Conservation (phyloP, 768 basidiomycete species). For the Tephrocybe sp. region DNA sequence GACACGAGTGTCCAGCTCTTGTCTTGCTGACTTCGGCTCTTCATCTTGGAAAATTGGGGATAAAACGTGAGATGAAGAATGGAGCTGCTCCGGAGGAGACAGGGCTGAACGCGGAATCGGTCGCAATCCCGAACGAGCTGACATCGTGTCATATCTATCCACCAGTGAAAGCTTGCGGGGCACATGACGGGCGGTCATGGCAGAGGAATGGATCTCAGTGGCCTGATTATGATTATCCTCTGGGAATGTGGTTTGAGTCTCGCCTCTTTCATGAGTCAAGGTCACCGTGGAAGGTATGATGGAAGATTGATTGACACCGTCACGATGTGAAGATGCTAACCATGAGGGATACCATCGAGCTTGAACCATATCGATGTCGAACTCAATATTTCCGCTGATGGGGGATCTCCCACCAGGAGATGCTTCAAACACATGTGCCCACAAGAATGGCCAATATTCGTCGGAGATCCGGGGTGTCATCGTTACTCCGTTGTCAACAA, state of each 20-base stretch:
- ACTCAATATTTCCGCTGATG: constrained; percentile 79
- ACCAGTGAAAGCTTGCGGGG: constrained; percentile 70
- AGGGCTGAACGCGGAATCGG: constrained; percentile 21
- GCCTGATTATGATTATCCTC: constrained; percentile 41
- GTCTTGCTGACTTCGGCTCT: constrained; percentile 49
- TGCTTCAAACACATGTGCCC: constrained; percentile 57
- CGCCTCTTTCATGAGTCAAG: constrained; percentile 49
- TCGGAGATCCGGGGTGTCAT: constrained; percentile 74
- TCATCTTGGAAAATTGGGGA: constrained; percentile 66
- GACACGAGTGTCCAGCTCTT: constrained; percentile 53
- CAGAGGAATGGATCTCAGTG: constrained; percentile 29
- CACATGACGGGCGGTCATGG: constrained; percentile 42
- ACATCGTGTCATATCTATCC: constrained; percentile 53
- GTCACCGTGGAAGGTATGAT: constrained; percentile 36
- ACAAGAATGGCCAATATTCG: constrained; percentile 73
- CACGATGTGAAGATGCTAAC: constrained; percentile 48
- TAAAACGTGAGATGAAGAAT: constrained; percentile 32
- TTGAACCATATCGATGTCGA: constrained; percentile 75
- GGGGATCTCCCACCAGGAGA: constrained; percentile 40
- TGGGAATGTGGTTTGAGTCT: constrained; percentile 46
- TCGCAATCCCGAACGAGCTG: constrained; percentile 33
- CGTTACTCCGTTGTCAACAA: constrained; percentile 50
- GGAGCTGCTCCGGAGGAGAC: constrained; percentile 25
- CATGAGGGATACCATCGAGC: constrained; percentile 81
- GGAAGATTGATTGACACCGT: constrained; percentile 38